These are phyloP conservation scores for Aspergillus oerlinghausenensis DNA, from an alignment of 2,329 filamentous ascomycete species.

Conservation along the genomic window DNA sequence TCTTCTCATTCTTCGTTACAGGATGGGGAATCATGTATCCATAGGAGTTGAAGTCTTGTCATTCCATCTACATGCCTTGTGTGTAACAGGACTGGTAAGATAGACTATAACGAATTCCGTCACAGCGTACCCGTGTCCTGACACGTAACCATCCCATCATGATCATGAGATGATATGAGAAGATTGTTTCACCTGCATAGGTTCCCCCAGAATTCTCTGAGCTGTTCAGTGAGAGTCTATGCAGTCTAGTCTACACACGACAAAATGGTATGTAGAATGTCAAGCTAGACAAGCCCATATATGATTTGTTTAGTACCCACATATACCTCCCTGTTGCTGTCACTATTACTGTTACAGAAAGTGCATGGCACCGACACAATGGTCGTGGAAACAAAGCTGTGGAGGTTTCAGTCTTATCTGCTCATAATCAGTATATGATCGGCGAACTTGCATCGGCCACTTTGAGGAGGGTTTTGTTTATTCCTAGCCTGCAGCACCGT, in stretches of 20 bases:
- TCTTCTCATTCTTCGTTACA: neutral
- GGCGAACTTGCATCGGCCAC: neutral
- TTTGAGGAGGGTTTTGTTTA: neutral
- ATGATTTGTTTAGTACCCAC: neutral
- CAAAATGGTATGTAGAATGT: neutral
- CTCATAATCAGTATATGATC: neutral
- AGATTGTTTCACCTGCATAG: neutral
- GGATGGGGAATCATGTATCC: neutral
- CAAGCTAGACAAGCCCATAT: neutral
- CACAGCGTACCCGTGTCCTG: neutral
- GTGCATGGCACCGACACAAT: neutral
- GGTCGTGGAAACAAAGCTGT: neutral
- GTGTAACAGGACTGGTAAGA: neutral
- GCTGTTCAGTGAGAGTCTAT: neutral
- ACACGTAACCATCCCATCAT: neutral
- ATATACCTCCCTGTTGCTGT: neutral
- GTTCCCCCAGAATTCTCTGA: neutral
- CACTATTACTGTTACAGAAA: neutral
- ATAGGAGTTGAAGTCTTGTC: neutral
- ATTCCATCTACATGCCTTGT: neutral
- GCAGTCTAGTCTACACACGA: neutral
- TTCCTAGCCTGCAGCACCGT: neutral
- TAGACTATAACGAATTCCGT: neutral
- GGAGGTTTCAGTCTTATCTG: neutral
- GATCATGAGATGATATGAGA: neutral